Evolutionary conservation across 1,284 basidiomycete species (phyloP).

Genomic region (Apiotrichum porosum): DNA sequence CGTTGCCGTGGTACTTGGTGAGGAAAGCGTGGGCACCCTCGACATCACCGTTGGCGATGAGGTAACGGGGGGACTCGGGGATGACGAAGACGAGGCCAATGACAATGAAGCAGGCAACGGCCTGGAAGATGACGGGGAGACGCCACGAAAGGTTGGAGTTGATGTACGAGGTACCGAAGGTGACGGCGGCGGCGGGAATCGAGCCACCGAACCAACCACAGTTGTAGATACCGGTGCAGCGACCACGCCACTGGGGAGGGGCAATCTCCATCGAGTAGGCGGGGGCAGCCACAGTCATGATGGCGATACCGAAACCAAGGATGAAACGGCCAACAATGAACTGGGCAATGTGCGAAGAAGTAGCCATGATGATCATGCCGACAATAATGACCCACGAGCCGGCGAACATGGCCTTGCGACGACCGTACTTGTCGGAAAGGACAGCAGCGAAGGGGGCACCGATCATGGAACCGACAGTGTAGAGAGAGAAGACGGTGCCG

Average conservation of each 20-base stretch:
- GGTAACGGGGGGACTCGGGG: slow-evolving; percentile 44
- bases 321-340: slow-evolving; percentile 47
- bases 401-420: slow-evolving; percentile 56
- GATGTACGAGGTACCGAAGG: slow-evolving; percentile 34
- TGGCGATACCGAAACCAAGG: slow-evolving; percentile 45
- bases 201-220: slow-evolving; percentile 38
- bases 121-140: slow-evolving; percentile 30
- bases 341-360: slow-evolving; percentile 24
- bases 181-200: slow-evolving; percentile 38
- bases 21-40: slow-evolving; percentile 30
- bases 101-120: slow-evolving; percentile 13
- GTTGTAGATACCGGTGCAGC: slow-evolving; percentile 53
- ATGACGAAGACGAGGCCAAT: slow-evolving; percentile 22
- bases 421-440: slow-evolving; percentile 50
- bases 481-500: slow-evolving; percentile 26
- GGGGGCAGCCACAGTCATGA: slow-evolving; percentile 53
- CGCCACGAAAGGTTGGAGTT: slow-evolving; percentile 23
- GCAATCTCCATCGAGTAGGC: slow-evolving; percentile 56
- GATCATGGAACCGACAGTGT: slow-evolving; percentile 26
- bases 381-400: slow-evolving; percentile 51
- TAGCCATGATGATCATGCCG: slow-evolving; percentile 40
- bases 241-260: slow-evolving; percentile 62
- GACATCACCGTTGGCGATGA: slow-evolving; percentile 30
- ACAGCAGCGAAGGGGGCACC: slow-evolving; percentile 18
- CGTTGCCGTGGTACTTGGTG: slow-evolving; percentile 33